These are phyloP conservation scores for Pythium volutum DNA, from an alignment of 352 stramenopile genomes.

Conservation along the genomic window DNA sequence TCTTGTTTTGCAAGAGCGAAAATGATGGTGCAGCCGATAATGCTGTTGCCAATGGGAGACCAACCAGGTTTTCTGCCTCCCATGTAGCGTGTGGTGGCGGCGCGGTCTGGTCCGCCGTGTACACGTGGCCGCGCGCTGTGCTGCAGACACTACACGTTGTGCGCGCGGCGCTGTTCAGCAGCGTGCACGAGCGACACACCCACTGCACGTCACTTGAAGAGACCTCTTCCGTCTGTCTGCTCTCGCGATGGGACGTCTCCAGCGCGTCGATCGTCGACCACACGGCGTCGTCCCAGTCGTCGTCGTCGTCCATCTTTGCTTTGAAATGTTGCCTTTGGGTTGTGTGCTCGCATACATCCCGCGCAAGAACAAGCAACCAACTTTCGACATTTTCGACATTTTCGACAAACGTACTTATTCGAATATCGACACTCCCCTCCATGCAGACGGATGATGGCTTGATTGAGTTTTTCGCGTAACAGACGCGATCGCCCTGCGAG, in stretches of 20 bases:
- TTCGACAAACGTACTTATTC: constrained; percentile 14
- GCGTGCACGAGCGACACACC: constrained; percentile 61
- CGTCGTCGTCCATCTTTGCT: constrained; percentile 43
- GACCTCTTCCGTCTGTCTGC: constrained; percentile 11
- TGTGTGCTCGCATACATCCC: background rate
- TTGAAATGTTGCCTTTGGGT: constrained; percentile 20
- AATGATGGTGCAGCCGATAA: background rate
- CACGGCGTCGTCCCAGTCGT: constrained; percentile 84
- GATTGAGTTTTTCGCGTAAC: constrained; percentile 21
- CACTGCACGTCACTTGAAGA: constrained; percentile 20
- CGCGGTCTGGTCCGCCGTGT: constrained; percentile 1
- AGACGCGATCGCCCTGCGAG: background rate
- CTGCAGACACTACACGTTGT: constrained; percentile 46
- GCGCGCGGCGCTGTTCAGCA: constrained; percentile 42
- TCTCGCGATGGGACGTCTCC: constrained; percentile 31
- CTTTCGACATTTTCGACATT: constrained; percentile 14
- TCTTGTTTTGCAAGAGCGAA: constrained; percentile 24
- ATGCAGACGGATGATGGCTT: constrained; percentile 6
- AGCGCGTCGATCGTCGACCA: constrained; percentile 65
- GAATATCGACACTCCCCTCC: constrained; percentile 10
- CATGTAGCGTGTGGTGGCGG: background rate
- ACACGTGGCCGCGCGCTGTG: constrained; percentile 44
- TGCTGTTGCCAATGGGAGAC: too few species aligned
- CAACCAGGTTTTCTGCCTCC: too few species aligned
- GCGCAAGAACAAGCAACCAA: background rate